These are phyloP conservation scores for Boletus sensibilis DNA, from an alignment of 768 basidiomycete species.

Conservation along the genomic window DNA sequence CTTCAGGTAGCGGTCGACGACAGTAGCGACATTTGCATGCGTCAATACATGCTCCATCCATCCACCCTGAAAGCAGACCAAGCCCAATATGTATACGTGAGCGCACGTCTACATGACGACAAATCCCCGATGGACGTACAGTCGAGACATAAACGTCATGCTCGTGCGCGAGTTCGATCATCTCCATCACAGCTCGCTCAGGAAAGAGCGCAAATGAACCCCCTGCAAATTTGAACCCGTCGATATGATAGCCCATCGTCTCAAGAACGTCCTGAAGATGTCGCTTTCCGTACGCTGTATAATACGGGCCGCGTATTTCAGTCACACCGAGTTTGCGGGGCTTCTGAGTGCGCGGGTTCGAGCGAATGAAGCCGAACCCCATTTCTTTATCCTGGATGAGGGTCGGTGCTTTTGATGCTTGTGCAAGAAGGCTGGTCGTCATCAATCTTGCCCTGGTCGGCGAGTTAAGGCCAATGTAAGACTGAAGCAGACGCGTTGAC, in stretches of 20 bases:
- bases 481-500: neutral
- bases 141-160: conserved; percentile 43
- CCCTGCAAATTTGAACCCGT: conserved; percentile 46
- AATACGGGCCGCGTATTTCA: conserved; percentile 47
- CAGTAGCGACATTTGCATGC: neutral
- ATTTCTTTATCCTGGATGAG: conserved; percentile 13
- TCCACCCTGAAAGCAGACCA: conserved; percentile 4
- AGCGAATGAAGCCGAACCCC: conserved; percentile 17
- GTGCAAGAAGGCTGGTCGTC: neutral
- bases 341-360: conserved; percentile 33
- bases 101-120: neutral
- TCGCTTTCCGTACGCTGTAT: conserved; percentile 40
- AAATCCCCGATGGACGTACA: conserved; percentile 28
- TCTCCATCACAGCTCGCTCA: conserved; percentile 33
- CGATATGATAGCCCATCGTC: conserved; percentile 44
- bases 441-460: neutral
- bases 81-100: neutral
- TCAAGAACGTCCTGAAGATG: conserved; percentile 42
- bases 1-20: conserved; percentile 15
- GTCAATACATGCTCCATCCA: conserved; percentile 18
- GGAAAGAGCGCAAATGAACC: conserved; percentile 46
- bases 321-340: conserved; percentile 39
- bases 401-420: neutral
- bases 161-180: conserved; percentile 43
- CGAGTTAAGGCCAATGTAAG: neutral